Evolutionary conservation across 2,329 filamentous ascomycete genomes (phyloP).

Genomic region (Penicillium rolfsii): DNA sequence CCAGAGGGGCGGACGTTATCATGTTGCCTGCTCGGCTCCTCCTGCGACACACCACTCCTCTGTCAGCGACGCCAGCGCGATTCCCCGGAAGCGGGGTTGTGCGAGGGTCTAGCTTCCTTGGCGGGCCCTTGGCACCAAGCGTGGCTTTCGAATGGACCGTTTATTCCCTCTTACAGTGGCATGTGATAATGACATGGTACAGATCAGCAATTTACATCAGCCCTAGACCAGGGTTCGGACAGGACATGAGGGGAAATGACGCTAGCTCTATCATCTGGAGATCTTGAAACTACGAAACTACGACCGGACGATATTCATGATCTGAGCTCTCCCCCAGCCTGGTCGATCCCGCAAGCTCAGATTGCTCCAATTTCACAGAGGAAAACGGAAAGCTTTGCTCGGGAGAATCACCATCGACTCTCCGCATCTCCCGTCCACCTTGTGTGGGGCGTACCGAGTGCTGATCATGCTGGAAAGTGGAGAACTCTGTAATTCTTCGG

Average conservation of each 20-base stretch:
- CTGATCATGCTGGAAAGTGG: background rate
- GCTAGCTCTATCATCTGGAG: background rate
- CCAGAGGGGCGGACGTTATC: slow-evolving; percentile 5
- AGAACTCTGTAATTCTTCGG: background rate
- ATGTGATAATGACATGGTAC: slow-evolving; percentile 6
- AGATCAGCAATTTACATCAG: background rate
- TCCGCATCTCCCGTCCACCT: background rate
- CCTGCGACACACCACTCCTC: background rate
- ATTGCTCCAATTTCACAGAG: background rate
- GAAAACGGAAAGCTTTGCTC: background rate
- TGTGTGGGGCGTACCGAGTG: background rate
- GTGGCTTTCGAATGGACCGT: slow-evolving; percentile 9
- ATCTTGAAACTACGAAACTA: background rate
- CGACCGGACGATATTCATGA: background rate
- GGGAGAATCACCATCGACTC: background rate
- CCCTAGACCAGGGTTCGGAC: background rate
- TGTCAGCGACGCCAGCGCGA: background rate
- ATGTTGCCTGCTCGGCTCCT: background rate
- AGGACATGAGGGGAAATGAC: background rate
- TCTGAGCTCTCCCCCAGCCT: background rate
- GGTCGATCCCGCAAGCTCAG: background rate
- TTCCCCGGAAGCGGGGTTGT: slow-evolving; percentile 10
- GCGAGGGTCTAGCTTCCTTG: slow-evolving; percentile 15
- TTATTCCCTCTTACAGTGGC: slow-evolving; percentile 11
- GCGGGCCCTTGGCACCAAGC: slow-evolving; percentile 11